Evolutionary conservation across 352 stramenopile genomes (phyloP).

Genomic region (Sclerospora graminicola): DNA sequence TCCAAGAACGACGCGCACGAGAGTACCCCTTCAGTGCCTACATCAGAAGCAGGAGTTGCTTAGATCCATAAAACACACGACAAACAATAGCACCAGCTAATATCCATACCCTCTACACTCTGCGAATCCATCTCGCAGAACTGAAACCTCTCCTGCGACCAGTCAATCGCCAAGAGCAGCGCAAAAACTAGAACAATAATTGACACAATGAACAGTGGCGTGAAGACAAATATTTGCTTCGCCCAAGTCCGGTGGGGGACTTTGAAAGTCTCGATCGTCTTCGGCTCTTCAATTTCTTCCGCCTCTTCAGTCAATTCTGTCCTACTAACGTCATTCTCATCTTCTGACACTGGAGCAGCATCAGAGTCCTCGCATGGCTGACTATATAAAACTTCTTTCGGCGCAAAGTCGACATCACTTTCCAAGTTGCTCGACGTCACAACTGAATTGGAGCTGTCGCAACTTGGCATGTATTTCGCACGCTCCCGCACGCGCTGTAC

Average conservation of each 20-base stretch:
- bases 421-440: slow-evolving; percentile 43
- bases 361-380: slow-evolving; percentile 36
- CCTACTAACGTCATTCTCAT: slow-evolving; percentile 27
- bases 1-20: slow-evolving; percentile 34
- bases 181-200: slow-evolving; percentile 30
- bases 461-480: slow-evolving; percentile 33
- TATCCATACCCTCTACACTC: slow-evolving; percentile 25
- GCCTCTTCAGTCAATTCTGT: slow-evolving; percentile 31
- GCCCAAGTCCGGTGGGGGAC: slow-evolving; percentile 16
- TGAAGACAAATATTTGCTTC: slow-evolving; percentile 22
- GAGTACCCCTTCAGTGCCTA: slow-evolving; percentile 23
- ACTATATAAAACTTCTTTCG: slow-evolving; percentile 11
- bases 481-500: slow-evolving; percentile 51
- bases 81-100: neutral
- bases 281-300: slow-evolving; percentile 23
- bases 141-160: slow-evolving; percentile 36
- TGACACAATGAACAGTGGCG: slow-evolving; percentile 24
- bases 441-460: slow-evolving; percentile 15
- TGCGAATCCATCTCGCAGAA: slow-evolving; percentile 33
- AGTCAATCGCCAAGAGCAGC: slow-evolving; percentile 40
- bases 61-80: neutral
- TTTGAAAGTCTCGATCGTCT: slow-evolving; percentile 12
- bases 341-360: slow-evolving; percentile 29
- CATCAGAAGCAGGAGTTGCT: slow-evolving; percentile 1
- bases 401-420: slow-evolving; percentile 50